phyloP scores from a whole-genome alignment of 805 yeast genomes.

The Teunomyces lycoperdinae region DNA sequence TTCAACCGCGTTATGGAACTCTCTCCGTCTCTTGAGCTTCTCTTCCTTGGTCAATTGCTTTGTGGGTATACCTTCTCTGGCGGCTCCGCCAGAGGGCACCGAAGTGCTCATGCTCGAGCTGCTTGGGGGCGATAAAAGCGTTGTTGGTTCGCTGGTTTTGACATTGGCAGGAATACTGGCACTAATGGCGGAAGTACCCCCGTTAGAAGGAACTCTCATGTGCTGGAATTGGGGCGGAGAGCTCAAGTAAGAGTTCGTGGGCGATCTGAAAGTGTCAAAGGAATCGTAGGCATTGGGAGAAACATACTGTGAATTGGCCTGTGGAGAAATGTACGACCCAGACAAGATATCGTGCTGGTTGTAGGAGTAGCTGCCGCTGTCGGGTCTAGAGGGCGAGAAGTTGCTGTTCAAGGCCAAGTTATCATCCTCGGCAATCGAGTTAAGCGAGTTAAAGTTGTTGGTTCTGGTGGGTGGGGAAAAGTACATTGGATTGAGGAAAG shows the following conservation, averaged over 20 bases:
- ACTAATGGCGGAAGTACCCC: slow-evolving; percentile 12
- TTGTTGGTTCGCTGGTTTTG: slow-evolving; percentile 6
- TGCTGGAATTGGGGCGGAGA: slow-evolving; percentile 33
- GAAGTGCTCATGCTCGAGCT: slow-evolving; percentile 26
- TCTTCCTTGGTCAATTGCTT: slow-evolving; percentile 58
- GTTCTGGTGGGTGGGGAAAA: slow-evolving; percentile 37
- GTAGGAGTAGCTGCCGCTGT: slow-evolving; percentile 27
- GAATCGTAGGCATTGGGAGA: slow-evolving; percentile 33
- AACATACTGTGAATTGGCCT: slow-evolving; percentile 24
- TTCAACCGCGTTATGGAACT: slow-evolving; percentile 93
- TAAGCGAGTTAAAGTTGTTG: slow-evolving; percentile 24
- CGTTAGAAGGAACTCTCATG: slow-evolving; percentile 12
- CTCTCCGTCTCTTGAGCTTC: slow-evolving; percentile 73
- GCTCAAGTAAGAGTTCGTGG: slow-evolving; percentile 30
- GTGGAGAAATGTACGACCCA: slow-evolving; percentile 37
- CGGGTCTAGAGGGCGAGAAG: slow-evolving; percentile 35
- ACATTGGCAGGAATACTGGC: slow-evolving; percentile 22
- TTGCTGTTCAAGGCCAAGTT: slow-evolving; percentile 10
- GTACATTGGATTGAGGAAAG: slow-evolving; percentile 36
- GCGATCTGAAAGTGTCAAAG: slow-evolving; percentile 35
- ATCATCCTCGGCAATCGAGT: slow-evolving; percentile 33
- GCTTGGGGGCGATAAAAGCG: slow-evolving; percentile 24
- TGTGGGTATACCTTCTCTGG: slow-evolving; percentile 20
- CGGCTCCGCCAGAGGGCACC: slow-evolving; percentile 19
- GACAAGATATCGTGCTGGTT: slow-evolving; percentile 19